A percentile compares a stretch with the other conserved stretches of the same genome.
Conservation (phyloP, 2,329 filamentous ascomycete genomes). For the Ophiosphaerella herpotricha region DNA sequence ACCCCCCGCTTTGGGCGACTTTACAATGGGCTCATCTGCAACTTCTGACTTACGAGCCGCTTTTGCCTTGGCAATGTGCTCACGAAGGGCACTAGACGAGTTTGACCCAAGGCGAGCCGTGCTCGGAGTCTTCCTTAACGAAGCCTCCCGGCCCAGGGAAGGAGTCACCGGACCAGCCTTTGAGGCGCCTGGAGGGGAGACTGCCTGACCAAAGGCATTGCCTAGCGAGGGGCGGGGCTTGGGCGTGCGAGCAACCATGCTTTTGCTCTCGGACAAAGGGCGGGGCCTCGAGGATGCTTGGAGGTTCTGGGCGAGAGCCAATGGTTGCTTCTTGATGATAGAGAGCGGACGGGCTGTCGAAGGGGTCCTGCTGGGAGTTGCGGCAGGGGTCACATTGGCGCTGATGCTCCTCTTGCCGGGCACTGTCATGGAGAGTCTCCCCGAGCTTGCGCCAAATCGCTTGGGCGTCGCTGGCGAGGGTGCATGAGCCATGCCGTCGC, state of each 20-base stretch:
- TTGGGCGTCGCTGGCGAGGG: constrained; percentile 38
- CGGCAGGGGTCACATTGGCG: constrained; percentile 26
- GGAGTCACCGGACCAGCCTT: constrained; percentile 18
- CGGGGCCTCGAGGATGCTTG: constrained; percentile 35
- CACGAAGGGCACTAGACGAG: constrained; percentile 79
- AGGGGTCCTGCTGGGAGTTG: constrained; percentile 39
- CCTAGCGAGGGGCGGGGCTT: constrained; percentile 37
- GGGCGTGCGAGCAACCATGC: constrained; percentile 40
- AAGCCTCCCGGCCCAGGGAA: constrained; percentile 20
- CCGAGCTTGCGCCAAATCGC: constrained; percentile 16
- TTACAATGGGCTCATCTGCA: constrained; percentile 8
- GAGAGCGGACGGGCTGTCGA: constrained; percentile 40
- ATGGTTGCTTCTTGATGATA: constrained; percentile 35
- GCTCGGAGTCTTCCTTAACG: constrained; percentile 38
- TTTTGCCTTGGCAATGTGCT: constrained; percentile 92
- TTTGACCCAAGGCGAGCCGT: constrained; percentile 57
- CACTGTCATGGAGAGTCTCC: constrained; percentile 39
- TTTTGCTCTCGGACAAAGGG: constrained; percentile 43
- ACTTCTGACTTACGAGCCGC: constrained; percentile 63
- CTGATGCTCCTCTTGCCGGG: constrained; percentile 46
- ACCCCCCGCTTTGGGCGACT: constrained; percentile 56
- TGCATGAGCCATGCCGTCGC: constrained; percentile 43
- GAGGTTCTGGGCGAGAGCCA: constrained; percentile 30
- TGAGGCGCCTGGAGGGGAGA: constrained; percentile 31
- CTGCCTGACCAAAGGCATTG: constrained; percentile 42